Evolutionary conservation across 2,329 filamentous ascomycete species (phyloP).

Genomic region (Ascochyta rabiei): DNA sequence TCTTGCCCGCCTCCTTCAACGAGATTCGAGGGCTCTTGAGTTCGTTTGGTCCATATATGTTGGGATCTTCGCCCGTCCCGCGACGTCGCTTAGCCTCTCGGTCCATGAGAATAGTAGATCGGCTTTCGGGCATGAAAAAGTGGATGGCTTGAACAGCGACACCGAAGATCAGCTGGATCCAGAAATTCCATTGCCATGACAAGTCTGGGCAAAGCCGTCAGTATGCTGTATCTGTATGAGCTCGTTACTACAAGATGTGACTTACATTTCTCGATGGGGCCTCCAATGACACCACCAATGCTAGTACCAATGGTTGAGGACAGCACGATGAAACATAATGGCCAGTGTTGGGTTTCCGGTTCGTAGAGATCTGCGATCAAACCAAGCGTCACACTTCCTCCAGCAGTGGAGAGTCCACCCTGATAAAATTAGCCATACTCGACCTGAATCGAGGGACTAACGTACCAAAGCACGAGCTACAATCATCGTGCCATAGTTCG

Average conservation of each 20-base stretch:
- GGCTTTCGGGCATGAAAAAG: slow-evolving; percentile 73
- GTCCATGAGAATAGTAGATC: slow-evolving; percentile 76
- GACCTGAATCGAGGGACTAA: slow-evolving; percentile 18
- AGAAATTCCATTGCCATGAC: slow-evolving; percentile 76
- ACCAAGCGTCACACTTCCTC: slow-evolving; percentile 67
- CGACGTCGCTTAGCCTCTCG: slow-evolving; percentile 75
- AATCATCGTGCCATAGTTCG: slow-evolving; percentile 70
- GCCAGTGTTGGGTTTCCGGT: slow-evolving; percentile 63
- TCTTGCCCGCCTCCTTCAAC: slow-evolving; percentile 48
- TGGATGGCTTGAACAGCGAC: slow-evolving; percentile 70
- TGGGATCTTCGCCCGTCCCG: slow-evolving; percentile 61
- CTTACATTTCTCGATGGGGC: slow-evolving; percentile 54
- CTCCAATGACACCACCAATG: slow-evolving; percentile 72
- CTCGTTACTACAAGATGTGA: background rate
- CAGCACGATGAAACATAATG: slow-evolving; percentile 62
- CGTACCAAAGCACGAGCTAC: slow-evolving; percentile 65
- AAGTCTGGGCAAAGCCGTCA: slow-evolving; percentile 51
- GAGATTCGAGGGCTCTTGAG: slow-evolving; percentile 49
- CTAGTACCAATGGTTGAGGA: slow-evolving; percentile 68
- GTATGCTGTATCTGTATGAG: slow-evolving; percentile 66
- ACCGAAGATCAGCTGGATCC: slow-evolving; percentile 83
- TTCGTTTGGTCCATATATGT: slow-evolving; percentile 76
- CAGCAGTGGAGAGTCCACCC: slow-evolving; percentile 57
- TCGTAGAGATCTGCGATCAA: slow-evolving; percentile 68
- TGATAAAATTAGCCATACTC: slow-evolving; percentile 19